Evolutionary conservation across 352 stramenopile species (phyloP), one percentile per base, ranked within the genome.

Genomic region (Phytophthora hybrid): DNA sequence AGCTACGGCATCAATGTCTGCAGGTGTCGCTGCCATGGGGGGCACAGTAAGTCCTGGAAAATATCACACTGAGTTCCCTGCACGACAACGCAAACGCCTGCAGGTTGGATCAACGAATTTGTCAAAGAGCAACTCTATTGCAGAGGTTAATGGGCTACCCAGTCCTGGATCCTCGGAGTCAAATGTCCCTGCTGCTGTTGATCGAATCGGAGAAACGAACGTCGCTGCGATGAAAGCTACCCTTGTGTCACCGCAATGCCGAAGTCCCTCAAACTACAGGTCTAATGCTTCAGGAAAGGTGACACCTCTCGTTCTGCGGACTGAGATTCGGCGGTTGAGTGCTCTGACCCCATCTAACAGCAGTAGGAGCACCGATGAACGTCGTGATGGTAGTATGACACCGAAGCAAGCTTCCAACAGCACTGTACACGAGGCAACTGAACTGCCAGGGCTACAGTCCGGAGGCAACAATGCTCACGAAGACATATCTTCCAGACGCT

Each of bases 81-180:
- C 75, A 21, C 83, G 81, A 16, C 79, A 90, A 52, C 77, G 83
- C 64, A 91, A 91, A 59, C 78, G 89, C 8, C 52, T 94, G n/a
- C 89, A 93, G 63, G 85, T 95, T n/a, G 89, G 88, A 4, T 68
- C 78, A 5, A 95, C 87, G 0, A 95, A 95, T 59, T 63, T 93
- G 29, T 62, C 64, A 1, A 86, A 83, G 44, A 78, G 67, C 59
- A 53, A 60, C 21, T 79, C 77, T 0, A 61, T 73, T 8, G 52
- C 65, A 0, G 59, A 76, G 32, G 59, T 73, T 19, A 61, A 61
- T 31, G 4, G 26, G 13, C 32, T 60, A 18, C 10, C 54, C 11
- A 67, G 59, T 77, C 66, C 60, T 47, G 63, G 31, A 57, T 5
- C 37, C 55, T 26, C 54, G 32, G 31, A 56, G 4, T 47, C 57